A percentile compares a stretch with the other conserved stretches of the same genome.
Evolutionary conservation across 805 yeast species (phyloP).

Genomic region (Cyberlindnera americana): DNA sequence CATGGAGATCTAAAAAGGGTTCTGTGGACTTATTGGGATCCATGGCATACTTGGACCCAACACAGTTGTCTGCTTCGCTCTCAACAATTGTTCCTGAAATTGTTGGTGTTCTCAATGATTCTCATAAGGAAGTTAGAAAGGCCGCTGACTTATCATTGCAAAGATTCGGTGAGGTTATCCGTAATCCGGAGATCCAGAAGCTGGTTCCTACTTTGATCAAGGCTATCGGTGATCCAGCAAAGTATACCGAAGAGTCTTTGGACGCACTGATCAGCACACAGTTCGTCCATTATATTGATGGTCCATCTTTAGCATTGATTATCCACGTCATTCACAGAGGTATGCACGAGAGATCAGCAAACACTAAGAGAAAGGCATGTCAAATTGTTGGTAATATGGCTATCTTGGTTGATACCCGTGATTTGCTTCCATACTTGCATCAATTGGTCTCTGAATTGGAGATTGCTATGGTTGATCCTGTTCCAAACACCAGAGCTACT

Average conservation of each 20-base stretch:
- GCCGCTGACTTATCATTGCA: constrained; percentile 89
- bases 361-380: constrained; percentile 88
- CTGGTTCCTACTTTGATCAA: constrained; percentile 81
- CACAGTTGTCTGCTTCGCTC: constrained; percentile 85
- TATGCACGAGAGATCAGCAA: constrained; percentile 90
- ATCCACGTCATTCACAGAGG: constrained; percentile 95
- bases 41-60: constrained; percentile 96
- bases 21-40: constrained; percentile 94
- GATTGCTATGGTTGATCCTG: constrained; percentile 97
- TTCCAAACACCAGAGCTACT: constrained; percentile 93
- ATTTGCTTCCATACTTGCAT: constrained; percentile 77
- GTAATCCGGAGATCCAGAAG: constrained; percentile 95
- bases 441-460: constrained; percentile 80
- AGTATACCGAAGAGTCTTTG: constrained; percentile 80
- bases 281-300: constrained; percentile 96
- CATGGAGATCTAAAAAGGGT: constrained; percentile 97
- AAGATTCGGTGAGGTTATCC: constrained; percentile 92
- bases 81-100: constrained; percentile 93
- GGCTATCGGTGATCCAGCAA: constrained; percentile 96
- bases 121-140: constrained; percentile 94
- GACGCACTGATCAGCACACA: constrained; percentile 85
- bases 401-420: constrained; percentile 84
- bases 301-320: constrained; percentile 93
- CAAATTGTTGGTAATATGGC: constrained; percentile 99
- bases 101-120: constrained; percentile 89